Base-by-base conservation (phyloP, 768 basidiomycete species). In the Mycena crocata region DNA sequence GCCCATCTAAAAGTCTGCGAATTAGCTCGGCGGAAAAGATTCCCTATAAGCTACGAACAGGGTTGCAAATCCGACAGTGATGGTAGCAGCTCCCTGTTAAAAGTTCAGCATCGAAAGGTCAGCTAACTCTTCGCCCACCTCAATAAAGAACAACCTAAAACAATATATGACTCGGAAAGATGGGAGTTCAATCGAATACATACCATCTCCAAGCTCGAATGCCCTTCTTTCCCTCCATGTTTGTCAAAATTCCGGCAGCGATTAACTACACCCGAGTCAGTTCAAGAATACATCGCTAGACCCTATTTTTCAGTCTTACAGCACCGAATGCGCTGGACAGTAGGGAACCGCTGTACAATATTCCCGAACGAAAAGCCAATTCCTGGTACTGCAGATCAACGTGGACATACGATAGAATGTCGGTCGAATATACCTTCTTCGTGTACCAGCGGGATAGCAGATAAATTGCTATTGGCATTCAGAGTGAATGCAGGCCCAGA, bases 241-340 rank as follows among this genome's bases (percentile, higher is more conserved):
- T 84, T 3, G 81, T 80, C 9, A 94, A 82, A 58, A 93, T 90
- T 17, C 91, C 92, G 31, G 91, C 91, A n/a, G 91, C 93, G 71
- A 93, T 87, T 7, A 92, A 76, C 87, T 91, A 64, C 13, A 37
- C 10, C 37, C 37, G 37, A 37, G 37, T 17, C 9, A 9, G 37
- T 37, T 9, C 10, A 37, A 37, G 17, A 9, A 37, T 9, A 17
- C 37, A 37, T n/a, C n/a, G n/a, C n/a, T n/a, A n/a, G n/a, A n/a
- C n/a, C n/a, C n/a, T n/a, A n/a, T n/a, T n/a, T n/a, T n/a, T n/a
- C n/a, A n/a, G n/a, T 73, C 86, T 71, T 62, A 90, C 89, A 50
- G 85, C 81, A 39, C 90, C 89, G 69, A 91, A 90, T 14, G 91
- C 90, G 72, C 90, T 89, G 3, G 89, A 89, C 37, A 90, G 83